These are phyloP conservation scores for Annona cherimola DNA, from an alignment of 164 flowering plant genomes.

Conservation along the genomic window DNA sequence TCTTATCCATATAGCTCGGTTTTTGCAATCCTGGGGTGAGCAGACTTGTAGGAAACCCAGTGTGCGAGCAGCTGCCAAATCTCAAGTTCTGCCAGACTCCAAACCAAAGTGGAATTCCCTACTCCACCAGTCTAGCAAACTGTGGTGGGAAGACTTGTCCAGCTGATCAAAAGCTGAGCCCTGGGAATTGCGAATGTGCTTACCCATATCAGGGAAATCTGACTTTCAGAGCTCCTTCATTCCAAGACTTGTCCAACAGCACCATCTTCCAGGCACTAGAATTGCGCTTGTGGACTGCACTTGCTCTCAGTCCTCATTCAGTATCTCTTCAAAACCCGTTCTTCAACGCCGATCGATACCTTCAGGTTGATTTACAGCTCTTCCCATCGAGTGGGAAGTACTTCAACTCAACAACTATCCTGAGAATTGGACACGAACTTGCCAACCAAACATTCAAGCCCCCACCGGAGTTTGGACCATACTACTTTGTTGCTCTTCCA, in stretches of 20 bases:
- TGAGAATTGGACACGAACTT: conserved; percentile 54
- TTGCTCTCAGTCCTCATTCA: conserved; percentile 71
- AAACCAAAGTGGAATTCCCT: conserved; percentile 23
- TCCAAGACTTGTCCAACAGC: conserved; percentile 61
- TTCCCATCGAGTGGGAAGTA: conserved; percentile 56
- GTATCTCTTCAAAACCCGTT: conserved; percentile 60
- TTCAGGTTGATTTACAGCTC: conserved; percentile 58
- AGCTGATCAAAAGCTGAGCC: conserved; percentile 46
- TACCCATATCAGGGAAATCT: conserved; percentile 76
- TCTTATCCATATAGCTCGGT: neutral
- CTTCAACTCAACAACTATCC: conserved; percentile 60
- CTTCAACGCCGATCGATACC: conserved; percentile 70
- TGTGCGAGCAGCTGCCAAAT: conserved; percentile 35
- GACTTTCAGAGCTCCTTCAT: conserved; percentile 71
- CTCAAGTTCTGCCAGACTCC: conserved; percentile 55
- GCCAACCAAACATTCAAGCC: conserved; percentile 67
- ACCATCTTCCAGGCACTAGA: conserved; percentile 58
- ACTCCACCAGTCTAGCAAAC: conserved; percentile 62
- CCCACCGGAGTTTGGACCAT: conserved; percentile 60
- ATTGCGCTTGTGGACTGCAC: conserved; percentile 53
- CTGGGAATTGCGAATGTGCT: conserved; percentile 81
- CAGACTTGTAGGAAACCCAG: conserved; percentile 79
- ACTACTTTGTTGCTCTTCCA: conserved; percentile 44
- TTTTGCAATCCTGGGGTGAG: conserved; percentile 1
- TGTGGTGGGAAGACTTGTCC: conserved; percentile 51